Evolutionary conservation across 2,329 filamentous ascomycete species (phyloP).

Genomic region (Ceratocystis diversiconidia): DNA sequence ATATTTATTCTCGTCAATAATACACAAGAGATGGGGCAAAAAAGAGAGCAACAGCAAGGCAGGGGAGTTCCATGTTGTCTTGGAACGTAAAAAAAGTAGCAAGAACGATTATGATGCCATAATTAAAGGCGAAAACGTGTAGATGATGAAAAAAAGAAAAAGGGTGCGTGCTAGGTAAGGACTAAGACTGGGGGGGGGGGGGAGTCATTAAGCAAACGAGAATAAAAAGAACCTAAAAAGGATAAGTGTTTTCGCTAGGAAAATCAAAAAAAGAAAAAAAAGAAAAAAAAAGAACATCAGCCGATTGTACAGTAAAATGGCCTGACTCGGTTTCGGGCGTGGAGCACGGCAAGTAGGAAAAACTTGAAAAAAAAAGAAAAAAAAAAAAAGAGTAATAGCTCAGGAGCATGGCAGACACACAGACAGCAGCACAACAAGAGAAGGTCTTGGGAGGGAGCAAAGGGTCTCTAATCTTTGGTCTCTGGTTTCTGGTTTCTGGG

Average conservation of each 20-base stretch:
- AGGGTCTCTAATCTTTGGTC: too few relatives aligned
- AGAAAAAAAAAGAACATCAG: conserved; percentile 7
- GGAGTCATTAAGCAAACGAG: neutral
- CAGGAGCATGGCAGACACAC: neutral
- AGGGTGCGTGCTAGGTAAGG: too few relatives aligned
- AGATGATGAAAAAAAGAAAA: neutral
- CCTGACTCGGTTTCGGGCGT: neutral
- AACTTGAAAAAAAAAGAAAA: neutral
- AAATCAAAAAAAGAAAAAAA: neutral
- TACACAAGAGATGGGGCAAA: neutral
- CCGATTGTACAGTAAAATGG: neutral
- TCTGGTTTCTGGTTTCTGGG: neutral
- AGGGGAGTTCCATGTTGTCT: neutral
- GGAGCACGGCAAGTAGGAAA: neutral
- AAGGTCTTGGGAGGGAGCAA: neutral
- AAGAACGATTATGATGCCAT: conserved; percentile 3
- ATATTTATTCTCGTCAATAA: too few relatives aligned
- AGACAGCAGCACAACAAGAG: neutral
- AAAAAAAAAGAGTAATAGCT: neutral
- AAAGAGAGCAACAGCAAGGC: neutral
- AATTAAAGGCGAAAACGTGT: neutral
- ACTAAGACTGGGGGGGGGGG: too few relatives aligned
- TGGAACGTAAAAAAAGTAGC: neutral
- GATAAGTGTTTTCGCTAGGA: neutral
- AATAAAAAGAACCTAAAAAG: conserved; percentile 11